Evolutionary conservation across 768 basidiomycete species (phyloP), one percentile per base, ranked within the genome.

Genomic region (Amanita fuliginea): DNA sequence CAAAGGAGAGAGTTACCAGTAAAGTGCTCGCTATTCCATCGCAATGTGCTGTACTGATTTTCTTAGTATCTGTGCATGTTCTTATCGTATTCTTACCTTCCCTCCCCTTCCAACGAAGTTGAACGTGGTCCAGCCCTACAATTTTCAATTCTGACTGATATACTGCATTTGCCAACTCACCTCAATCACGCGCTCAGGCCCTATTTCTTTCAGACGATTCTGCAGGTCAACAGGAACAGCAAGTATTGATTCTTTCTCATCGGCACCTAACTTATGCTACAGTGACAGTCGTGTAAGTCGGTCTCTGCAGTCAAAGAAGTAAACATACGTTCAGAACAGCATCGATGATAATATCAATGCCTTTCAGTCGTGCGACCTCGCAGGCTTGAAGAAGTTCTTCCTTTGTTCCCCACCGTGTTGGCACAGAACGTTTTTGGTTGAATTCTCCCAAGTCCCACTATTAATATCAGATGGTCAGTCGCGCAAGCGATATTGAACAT

Each of bases 381-480:
- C 85, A 84, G 19, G 88, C 87, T 9, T 67, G 57, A 1, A 91
- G 59, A 22, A 93, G 75, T 52, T 95, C 85, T 24, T 87, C 78
- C 55, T 81, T 85, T 10, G 85, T 83, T 19, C 93, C 93, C 91
- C 92, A 97, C 51, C 90, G 75, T 1, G 93, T 95, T 13, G 69
- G 62, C 28, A 79, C 60, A 13, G 75, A 64, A 13, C 83, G 85
- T 58, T 83, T 88, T 62, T 87, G 88, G 45, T 83, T 55, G 54
- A 91, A 91, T 65, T 91, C 88, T 32, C 88, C 88, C 14, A 92
- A 64, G 60, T 92, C 88, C 88, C 89, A 92, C 87, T 91, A 46
- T 4, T 22, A 16, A 37, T 6, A 37, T 16, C n/a, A n/a, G n/a
- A 24, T 22, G 4, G 35, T 40, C n/a, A 40, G 39, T 19, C 43